Evolutionary conservation across 2,329 filamentous ascomycete genomes (phyloP).

Genomic region (Colletotrichum sublineola): DNA sequence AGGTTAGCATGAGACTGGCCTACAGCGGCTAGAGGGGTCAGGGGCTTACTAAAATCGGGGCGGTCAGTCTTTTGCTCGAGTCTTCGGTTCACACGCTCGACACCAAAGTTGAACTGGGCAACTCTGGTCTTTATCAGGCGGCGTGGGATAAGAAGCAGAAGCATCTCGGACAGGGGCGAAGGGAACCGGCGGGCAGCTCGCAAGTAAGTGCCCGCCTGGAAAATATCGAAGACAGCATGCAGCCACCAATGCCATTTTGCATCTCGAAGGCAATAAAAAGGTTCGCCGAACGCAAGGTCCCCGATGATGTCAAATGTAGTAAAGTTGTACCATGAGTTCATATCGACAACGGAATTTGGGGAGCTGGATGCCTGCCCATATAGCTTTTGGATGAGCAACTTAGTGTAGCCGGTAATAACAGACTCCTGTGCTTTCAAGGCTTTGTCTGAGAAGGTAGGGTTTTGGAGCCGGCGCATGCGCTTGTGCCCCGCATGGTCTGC

Average conservation of each 20-base stretch:
- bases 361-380: conserved; percentile 30
- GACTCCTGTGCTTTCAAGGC: conserved; percentile 50
- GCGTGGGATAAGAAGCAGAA: conserved; percentile 31
- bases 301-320: conserved; percentile 51
- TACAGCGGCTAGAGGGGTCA: too few species aligned
- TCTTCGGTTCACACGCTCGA: conserved; percentile 29
- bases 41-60: conserved; percentile 31
- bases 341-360: conserved; percentile 42
- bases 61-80: conserved; percentile 30
- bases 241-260: conserved; percentile 48
- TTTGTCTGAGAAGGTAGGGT: conserved; percentile 49
- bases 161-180: conserved; percentile 29
- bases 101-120: conserved; percentile 35
- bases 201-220: conserved; percentile 37
- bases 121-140: conserved; percentile 36
- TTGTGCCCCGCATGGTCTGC: conserved; percentile 43
- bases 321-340: conserved; percentile 48
- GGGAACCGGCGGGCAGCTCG: conserved; percentile 36
- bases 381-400: conserved; percentile 46
- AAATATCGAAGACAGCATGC: conserved; percentile 45
- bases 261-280: conserved; percentile 47
- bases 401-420: conserved; percentile 47
- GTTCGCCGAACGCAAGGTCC: conserved; percentile 49
- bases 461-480: conserved; percentile 45
- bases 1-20: not conserved